Evolutionary conservation across 176 grass and related monocot species (phyloP), one percentile per base, ranked within the genome.

Genomic region (Zoysia pacifica): DNA sequence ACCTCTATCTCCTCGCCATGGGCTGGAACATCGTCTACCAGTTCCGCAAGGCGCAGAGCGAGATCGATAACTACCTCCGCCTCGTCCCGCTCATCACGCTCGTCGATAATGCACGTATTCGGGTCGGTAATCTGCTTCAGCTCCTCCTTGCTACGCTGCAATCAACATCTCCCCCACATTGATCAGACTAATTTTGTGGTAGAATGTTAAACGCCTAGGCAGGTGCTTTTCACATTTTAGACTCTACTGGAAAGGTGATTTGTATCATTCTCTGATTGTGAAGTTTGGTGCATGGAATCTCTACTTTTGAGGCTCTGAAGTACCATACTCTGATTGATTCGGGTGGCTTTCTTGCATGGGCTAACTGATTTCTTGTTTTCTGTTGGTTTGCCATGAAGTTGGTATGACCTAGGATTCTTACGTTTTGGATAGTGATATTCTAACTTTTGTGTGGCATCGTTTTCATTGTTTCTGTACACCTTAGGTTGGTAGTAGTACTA

Each of bases 51-150:
- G 96, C 82, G 48, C 92, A 99, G 92, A 87, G 7, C 70, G 96
- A 99, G 90, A 99, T 99, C 69, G 96, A 99, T 68, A 89, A 91
- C 42, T 95, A 99, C 69, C 84, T 99, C 16, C 76, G 84, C 48
- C 87, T 99, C 60, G 93, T 99, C 44, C 96, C 96, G 35, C 90
- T 99, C 83, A 89, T 99, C 80, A 93, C 88, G 10, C 96, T 99
- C 51, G 96, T 95, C 54, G 95, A 98, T 75, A 88, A 94, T 64
- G 84, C 87, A 7, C 78, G 91, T 62, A 85, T 94, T 9, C 83
- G 87, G 91, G 95, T 94, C 82, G 19, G 86, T 90, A 55, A 61
- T 79, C 71, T 12, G 0, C 20, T 69, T 40, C 56, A 2, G 62
- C 61, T 45, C 37, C 36, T 6, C 20, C 58, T 81, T 62, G 5